Percentiles rank a stretch among this genome's conserved stretches.
Conservation (phyloP, 306 rosid genomes). For the Dalbergia cochinchinensis region DNA sequence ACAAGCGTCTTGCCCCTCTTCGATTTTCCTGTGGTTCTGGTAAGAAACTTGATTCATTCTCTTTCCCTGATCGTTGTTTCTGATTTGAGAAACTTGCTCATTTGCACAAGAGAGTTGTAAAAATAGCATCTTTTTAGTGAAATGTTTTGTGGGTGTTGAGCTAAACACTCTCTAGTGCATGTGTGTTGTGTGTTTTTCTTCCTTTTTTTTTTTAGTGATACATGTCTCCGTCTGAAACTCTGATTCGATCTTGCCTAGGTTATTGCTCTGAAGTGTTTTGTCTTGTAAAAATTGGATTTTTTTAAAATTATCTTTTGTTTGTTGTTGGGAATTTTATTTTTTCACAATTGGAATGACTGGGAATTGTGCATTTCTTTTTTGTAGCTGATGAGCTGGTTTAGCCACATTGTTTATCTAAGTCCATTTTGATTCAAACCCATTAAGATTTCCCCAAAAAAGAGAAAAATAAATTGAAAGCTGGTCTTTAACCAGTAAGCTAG, state of each 20-base stretch:
- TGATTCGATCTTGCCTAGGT: constrained; percentile 2
- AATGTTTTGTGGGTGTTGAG: constrained; percentile 38
- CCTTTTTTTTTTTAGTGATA: background rate
- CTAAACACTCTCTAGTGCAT: constrained; percentile 12
- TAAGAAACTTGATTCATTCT: constrained; percentile 41
- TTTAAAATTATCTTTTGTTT: background rate
- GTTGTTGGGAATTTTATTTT: constrained; percentile 19
- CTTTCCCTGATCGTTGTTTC: background rate
- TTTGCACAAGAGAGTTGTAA: background rate
- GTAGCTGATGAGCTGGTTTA: constrained; percentile 16
- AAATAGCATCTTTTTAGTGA: constrained; percentile 7
- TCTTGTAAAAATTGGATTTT: background rate
- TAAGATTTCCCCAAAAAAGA: background rate
- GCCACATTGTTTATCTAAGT: constrained; percentile 17
- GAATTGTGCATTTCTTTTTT: background rate
- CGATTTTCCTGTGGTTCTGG: constrained; percentile 44
- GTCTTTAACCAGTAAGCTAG: background rate
- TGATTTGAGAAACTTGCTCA: background rate
- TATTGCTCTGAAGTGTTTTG: background rate
- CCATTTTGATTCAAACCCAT: background rate
- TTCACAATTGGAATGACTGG: background rate
- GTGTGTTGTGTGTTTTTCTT: background rate
- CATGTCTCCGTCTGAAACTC: constrained; percentile 11
- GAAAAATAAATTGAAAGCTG: background rate
- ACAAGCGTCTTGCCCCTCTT: constrained; percentile 26